A percentile compares a stretch with the other conserved stretches of the same genome.
Evolutionary conservation across 2,329 filamentous ascomycete genomes (phyloP).

Genomic region (Cladosporium sp.): DNA sequence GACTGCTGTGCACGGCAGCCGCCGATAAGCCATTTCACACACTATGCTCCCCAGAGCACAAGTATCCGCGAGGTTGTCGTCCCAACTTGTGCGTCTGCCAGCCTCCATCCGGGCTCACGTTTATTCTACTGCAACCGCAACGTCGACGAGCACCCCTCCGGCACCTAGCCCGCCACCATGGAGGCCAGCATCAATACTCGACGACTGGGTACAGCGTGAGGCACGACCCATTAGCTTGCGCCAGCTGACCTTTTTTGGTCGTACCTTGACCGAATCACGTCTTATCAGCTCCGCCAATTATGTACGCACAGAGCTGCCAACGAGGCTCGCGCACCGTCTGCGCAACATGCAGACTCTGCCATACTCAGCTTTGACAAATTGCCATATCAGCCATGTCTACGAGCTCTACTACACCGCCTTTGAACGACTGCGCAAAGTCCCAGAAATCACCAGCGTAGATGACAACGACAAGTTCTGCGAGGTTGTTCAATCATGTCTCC

Average conservation of each 20-base stretch:
- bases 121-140: background rate
- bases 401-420: slow-evolving; percentile 97
- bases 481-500: slow-evolving; percentile 71
- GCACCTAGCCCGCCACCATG: slow-evolving; percentile 46
- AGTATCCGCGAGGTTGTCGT: background rate
- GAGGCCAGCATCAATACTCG: slow-evolving; percentile 55
- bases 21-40: background rate
- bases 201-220: slow-evolving; percentile 84
- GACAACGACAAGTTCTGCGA: slow-evolving; percentile 88
- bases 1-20: background rate
- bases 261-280: slow-evolving; percentile 83
- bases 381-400: slow-evolving; percentile 90
- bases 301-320: slow-evolving; percentile 89
- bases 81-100: background rate
- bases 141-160: slow-evolving; percentile 7
- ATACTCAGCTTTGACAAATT: slow-evolving; percentile 93
- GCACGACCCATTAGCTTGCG: slow-evolving; percentile 93
- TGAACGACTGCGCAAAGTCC: slow-evolving; percentile 78
- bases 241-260: slow-evolving; percentile 94
- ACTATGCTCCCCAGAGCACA: background rate
- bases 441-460: slow-evolving; percentile 76
- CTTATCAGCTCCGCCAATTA: slow-evolving; percentile 96
- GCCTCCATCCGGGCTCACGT: background rate
- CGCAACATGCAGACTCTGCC: slow-evolving; percentile 96
- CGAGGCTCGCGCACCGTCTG: slow-evolving; percentile 83